A percentile compares a stretch with the other conserved stretches of the same genome.
These are phyloP conservation scores for Fusarium veterinarium DNA, from an alignment of 2,329 filamentous ascomycete genomes.

Conservation along the genomic window DNA sequence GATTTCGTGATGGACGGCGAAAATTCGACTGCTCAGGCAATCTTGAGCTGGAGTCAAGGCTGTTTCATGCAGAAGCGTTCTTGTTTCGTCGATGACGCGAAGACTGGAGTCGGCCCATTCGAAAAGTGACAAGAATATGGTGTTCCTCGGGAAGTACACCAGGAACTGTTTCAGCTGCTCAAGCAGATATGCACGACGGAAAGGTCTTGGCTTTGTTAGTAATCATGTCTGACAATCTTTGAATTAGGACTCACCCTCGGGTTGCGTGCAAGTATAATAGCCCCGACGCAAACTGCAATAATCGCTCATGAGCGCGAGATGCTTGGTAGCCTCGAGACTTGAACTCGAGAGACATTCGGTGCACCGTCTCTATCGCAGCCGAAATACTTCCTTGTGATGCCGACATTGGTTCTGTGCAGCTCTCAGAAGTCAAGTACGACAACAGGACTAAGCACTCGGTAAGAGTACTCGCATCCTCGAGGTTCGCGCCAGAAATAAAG, in stretches of 20 bases:
- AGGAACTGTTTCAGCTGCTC: conserved; percentile 71
- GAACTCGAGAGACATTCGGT: conserved; percentile 57
- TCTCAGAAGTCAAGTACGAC: conserved; percentile 68
- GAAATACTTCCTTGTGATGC: conserved; percentile 66
- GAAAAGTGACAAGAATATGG: conserved; percentile 77
- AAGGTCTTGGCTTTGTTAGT: conserved; percentile 60
- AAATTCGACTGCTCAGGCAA: conserved; percentile 57
- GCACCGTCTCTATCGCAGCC: conserved; percentile 58
- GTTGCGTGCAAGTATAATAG: conserved; percentile 75
- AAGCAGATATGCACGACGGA: conserved; percentile 75
- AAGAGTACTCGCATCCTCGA: conserved; percentile 62
- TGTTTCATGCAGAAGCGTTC: conserved; percentile 69
- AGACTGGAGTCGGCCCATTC: conserved; percentile 79
- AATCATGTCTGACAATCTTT: background rate
- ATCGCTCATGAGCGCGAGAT: conserved; percentile 65
- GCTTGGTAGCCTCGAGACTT: conserved; percentile 49
- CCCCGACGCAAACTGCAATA: conserved; percentile 75
- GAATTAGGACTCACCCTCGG: conserved; percentile 58
- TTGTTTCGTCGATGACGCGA: conserved; percentile 80
- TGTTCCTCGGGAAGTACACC: conserved; percentile 77
- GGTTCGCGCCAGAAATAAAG: conserved; percentile 62
- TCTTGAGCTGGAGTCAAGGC: conserved; percentile 56
- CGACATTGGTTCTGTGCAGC: conserved; percentile 57
- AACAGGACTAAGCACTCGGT: conserved; percentile 74
- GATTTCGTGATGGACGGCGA: conserved; percentile 65